Evolutionary conservation across 1,284 basidiomycete species (phyloP).

Genomic region (Chiua sp.): DNA sequence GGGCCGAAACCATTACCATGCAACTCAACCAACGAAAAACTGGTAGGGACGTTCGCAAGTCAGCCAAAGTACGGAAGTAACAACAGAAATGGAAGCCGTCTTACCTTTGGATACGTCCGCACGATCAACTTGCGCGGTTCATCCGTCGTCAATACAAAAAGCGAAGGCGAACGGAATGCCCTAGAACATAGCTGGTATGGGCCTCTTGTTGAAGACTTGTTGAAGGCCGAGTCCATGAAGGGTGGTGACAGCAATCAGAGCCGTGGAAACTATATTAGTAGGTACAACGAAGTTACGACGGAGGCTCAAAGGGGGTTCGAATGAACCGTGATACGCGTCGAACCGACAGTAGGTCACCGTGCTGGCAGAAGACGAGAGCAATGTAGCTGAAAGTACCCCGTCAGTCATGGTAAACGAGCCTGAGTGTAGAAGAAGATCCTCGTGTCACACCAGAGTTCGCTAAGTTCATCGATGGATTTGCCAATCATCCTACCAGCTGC

Average conservation of each 20-base stretch:
- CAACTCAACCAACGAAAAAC: too few species aligned
- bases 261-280: slow-evolving; percentile 42
- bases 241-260: slow-evolving; percentile 45
- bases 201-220: slow-evolving; percentile 42
- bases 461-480: slow-evolving; percentile 34
- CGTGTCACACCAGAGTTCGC: slow-evolving; percentile 48
- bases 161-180: slow-evolving; percentile 47
- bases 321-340: slow-evolving; percentile 42
- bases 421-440: slow-evolving; percentile 24
- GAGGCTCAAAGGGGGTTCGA: slow-evolving; percentile 47
- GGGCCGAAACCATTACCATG: too few species aligned
- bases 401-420: slow-evolving; percentile 13
- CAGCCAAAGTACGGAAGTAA: too few species aligned
- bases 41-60: too few species aligned
- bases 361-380: slow-evolving; percentile 45
- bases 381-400: slow-evolving; percentile 46
- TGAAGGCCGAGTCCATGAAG: slow-evolving; percentile 47
- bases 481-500: slow-evolving; percentile 42
- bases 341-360: slow-evolving; percentile 40
- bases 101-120: slow-evolving; percentile 45
- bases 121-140: slow-evolving; percentile 47
- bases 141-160: slow-evolving; percentile 43
- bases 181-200: slow-evolving; percentile 50
- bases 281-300: slow-evolving; percentile 41
- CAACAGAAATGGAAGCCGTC: too few species aligned